These are phyloP conservation scores for Plasmodium yoelii DNA, from an alignment of 169 alveolate genomes.

Conservation along the genomic window DNA sequence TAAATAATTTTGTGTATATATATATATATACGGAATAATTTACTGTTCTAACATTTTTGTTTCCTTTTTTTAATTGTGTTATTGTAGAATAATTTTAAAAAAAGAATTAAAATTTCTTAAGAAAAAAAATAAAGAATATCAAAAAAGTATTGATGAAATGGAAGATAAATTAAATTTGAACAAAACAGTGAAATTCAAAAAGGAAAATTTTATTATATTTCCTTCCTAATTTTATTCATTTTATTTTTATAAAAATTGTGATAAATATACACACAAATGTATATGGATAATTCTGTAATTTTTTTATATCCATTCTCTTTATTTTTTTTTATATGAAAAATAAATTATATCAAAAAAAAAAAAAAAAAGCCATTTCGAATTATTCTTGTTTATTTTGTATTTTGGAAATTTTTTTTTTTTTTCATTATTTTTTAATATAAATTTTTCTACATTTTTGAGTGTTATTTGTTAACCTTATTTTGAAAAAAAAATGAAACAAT, in stretches of 20 bases:
- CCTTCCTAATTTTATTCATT: slow-evolving; percentile 1
- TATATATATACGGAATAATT: not conserved
- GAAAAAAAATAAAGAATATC: slow-evolving; percentile 39
- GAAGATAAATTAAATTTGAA: slow-evolving; percentile 51
- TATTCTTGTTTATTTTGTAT: too few species aligned
- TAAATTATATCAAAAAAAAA: too few species aligned
- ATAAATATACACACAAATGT: not conserved
- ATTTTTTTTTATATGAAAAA: too few species aligned
- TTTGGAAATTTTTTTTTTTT: too few species aligned
- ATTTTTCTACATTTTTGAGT: too few species aligned
- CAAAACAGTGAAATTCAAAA: slow-evolving; percentile 33
- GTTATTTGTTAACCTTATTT: too few species aligned
- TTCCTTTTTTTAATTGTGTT: not conserved
- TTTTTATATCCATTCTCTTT: too few species aligned
- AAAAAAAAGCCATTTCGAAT: too few species aligned
- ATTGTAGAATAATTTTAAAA: slow-evolving; percentile 26
- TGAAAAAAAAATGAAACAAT: too few species aligned
- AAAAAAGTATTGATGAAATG: slow-evolving; percentile 23
- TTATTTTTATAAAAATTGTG: too few species aligned
- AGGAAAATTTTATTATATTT: slow-evolving; percentile 33
- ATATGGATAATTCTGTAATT: not conserved
- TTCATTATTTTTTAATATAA: too few species aligned
- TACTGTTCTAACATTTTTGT: not conserved
- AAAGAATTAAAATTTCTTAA: slow-evolving; percentile 26
- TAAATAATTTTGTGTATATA: not conserved